Percentiles rank a stretch among this genome's conserved stretches.
Conservation (phyloP, 1,284 basidiomycete genomes). For the Ganoderma lingzhi region DNA sequence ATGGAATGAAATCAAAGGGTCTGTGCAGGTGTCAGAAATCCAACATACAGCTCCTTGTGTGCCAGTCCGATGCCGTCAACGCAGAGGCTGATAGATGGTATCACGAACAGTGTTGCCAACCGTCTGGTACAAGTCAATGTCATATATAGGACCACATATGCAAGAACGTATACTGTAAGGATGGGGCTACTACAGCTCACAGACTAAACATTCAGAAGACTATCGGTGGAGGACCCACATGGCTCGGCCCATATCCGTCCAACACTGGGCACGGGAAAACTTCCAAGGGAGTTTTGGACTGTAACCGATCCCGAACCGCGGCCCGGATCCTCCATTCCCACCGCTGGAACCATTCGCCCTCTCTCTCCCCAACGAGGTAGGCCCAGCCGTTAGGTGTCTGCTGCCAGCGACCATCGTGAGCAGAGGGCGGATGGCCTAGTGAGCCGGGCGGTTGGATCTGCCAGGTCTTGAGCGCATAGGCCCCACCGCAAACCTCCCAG, state of each 20-base stretch:
- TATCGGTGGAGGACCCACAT: slow-evolving; percentile 3
- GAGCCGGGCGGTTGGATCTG: slow-evolving; percentile 41
- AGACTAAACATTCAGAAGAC: not conserved
- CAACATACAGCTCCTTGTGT: too few relatives aligned
- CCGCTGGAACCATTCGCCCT: slow-evolving; percentile 79
- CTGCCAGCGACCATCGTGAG: slow-evolving; percentile 35
- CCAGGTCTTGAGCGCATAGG: slow-evolving; percentile 66
- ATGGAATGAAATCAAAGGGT: not conserved
- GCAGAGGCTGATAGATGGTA: too few relatives aligned
- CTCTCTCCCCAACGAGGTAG: slow-evolving; percentile 62
- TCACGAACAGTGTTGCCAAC: too few relatives aligned
- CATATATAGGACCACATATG: not conserved
- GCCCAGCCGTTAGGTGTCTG: slow-evolving; percentile 44
- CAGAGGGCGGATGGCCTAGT: slow-evolving; percentile 24
- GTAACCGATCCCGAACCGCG: slow-evolving; percentile 40
- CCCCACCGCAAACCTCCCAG: slow-evolving; percentile 75
- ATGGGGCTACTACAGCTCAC: not conserved
- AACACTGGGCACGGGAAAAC: slow-evolving; percentile 25
- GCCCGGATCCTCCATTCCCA: slow-evolving; percentile 73
- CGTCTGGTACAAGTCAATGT: not conserved
- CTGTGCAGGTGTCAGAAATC: not conserved
- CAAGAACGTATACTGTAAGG: not conserved
- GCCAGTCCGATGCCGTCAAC: not conserved
- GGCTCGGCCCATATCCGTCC: slow-evolving; percentile 44
- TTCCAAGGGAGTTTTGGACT: slow-evolving; percentile 39